Base-by-base conservation (phyloP, 2,329 filamentous ascomycete genomes). In the Hypoxylon sp. region DNA sequence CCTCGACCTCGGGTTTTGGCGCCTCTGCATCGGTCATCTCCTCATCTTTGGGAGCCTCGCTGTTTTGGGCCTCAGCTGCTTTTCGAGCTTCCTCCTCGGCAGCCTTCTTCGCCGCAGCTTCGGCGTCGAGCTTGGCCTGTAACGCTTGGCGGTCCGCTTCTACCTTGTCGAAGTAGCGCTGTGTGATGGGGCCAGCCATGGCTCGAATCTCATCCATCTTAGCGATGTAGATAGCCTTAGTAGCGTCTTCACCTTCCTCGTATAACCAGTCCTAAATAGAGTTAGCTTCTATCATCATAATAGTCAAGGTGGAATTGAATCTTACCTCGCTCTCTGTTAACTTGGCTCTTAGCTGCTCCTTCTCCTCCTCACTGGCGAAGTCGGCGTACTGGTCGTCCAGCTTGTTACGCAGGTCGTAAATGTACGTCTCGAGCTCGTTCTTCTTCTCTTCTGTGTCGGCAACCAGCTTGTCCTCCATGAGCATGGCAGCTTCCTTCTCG, bases 381-480 rank as follows among this genome's bases (percentile, higher is more conserved):
- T 97, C 93, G 72, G 93, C 85, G 80, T 97, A 98, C 75, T 93
- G 88, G 76, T 97, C 94, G 74, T 98, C 93, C 57, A 98, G 89
- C 89, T 98, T 98, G 83, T 93, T 93, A 75, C 95, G 92, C 79
- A 97, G 88, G 77, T 98, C 94, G 84, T 99, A 99, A 83, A 98
- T 98, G 84, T 92, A 97, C 24, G 93, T 91, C 87, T 99, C 96
- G 59, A 99, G 92, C 84, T 98, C 95, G 86, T 99, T 99, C 93
- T 98, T 99, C 90, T 97, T 97, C 86, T 98, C 94, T 80, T 98
- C 96, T 39, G 96, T 99, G 81, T 98, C 96, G 75, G 93, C 93
- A 62, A 99, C 94, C 65, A 98, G 91, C 88, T 98, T 99, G 85
- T 99, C 96, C 82, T 98, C 94, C 89, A 97, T 95, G 75, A 94